Base-by-base conservation (phyloP, 257 asterid genomes). In the Scutellaria galericulata region DNA sequence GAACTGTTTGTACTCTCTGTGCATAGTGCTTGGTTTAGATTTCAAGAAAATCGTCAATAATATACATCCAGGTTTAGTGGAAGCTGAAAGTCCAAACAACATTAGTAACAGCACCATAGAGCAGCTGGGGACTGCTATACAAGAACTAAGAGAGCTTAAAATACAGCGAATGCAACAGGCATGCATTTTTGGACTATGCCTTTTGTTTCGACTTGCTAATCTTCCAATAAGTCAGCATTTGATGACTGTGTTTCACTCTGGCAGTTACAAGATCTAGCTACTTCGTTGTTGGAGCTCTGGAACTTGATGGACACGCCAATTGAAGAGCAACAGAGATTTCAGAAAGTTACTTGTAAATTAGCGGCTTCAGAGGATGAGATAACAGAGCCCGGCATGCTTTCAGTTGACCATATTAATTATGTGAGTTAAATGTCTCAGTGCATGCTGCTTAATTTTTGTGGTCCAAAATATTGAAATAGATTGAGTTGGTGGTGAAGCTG, bases 281-380 rank as follows among this genome's bases (percentile, higher is more conserved):
- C 96, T 62, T 84, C 99, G 37, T 73, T 95, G 81, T 69, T 95
- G 83, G 96, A 95, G 83, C 89, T 91, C 31, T 95, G 99, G 99
- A 83, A 95, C 86, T 81, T 91, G 86, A 88, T 95, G 99, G 99
- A 95, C 78, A 95, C 96, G 3, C 97, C 98, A 37, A 31, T 71
- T 61, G 97, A 92, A 73, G 99, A 91, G 91, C 98, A 91, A 71
- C 92, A 82, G 74, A 66, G 45, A 15, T 90, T 91, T 83, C 99
- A 87, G 75, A 91, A 83, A 66, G 96, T 90, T 73, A 92, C 99
- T 11, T 80, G 96, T 76, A 88, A 86, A 62, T 81, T 95, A 59
- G 99, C 89, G 71, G 95, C 99, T 75, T 80, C 96, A 70, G 99
- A 95, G 80, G 87, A 88, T 11, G 99, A 95, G 83, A 87, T 89